A percentile compares a stretch with the other conserved stretches of the same genome.
Evolutionary conservation across 306 rosid genomes (phyloP).

Genomic region (Lathyrus sativus): DNA sequence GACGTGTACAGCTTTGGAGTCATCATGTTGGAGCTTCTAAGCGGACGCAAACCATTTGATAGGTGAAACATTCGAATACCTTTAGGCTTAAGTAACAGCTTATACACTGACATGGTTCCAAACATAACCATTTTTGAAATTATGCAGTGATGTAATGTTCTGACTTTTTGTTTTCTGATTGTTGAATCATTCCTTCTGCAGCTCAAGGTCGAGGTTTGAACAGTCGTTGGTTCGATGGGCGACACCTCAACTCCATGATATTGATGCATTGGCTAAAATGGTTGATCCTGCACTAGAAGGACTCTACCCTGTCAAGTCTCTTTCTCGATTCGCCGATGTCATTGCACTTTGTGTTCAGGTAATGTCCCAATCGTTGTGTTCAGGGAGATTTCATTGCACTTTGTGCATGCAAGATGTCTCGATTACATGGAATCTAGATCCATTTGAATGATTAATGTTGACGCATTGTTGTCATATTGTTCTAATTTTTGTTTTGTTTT

Average conservation of each 20-base stretch:
- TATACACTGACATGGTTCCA: background rate
- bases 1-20: too few relatives aligned
- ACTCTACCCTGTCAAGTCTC: slow-evolving; percentile 90
- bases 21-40: too few relatives aligned
- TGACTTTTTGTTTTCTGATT: slow-evolving; percentile 10
- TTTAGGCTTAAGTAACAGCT: background rate
- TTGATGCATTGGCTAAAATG: slow-evolving; percentile 94
- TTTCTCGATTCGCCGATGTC: slow-evolving; percentile 96
- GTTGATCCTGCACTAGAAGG: slow-evolving; percentile 91
- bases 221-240: slow-evolving; percentile 98
- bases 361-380: slow-evolving; percentile 31
- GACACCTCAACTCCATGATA: slow-evolving; percentile 97
- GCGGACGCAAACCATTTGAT: too few relatives aligned
- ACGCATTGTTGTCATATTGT: background rate
- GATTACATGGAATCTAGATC: background rate
- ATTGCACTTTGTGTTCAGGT: slow-evolving; percentile 99
- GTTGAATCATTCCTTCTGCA: slow-evolving; percentile 41
- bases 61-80: too few relatives aligned
- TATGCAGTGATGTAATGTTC: slow-evolving; percentile 10
- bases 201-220: slow-evolving; percentile 82
- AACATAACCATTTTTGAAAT: slow-evolving; percentile 3
- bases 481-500: slow-evolving; percentile 23
- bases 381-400: too few relatives aligned
- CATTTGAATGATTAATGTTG: background rate
- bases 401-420: background rate